Evolutionary conservation across 2,329 filamentous ascomycete species (phyloP), one percentile per base, ranked within the genome.

Genomic region (Penicillium sp.): DNA sequence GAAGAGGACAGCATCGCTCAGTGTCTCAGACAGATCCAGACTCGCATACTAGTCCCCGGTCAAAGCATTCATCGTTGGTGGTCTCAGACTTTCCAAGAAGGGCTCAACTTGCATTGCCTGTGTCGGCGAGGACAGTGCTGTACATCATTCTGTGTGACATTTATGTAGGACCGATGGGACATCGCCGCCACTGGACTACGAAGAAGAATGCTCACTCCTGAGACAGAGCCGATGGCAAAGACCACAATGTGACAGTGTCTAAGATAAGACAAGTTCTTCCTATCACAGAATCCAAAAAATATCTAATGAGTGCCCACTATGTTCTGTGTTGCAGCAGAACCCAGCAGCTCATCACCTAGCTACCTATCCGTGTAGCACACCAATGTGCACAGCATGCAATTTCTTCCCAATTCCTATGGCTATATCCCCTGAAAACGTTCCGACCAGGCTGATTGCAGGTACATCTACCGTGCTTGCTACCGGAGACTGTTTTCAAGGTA

Each of bases 141-240:
- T 53, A 40, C 46, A 40, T 53, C 42, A 22, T 6, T 5, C 21
- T 27, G 36, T 42, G 41, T 50, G 54, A 56, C 46, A 48, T 56
- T 57, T 44, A 29, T 16, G 48, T 52, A 31, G 43, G 41, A 57
- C 43, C 21, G 32, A 55, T 24, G 57, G 58, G 41, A 60, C 58
- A 46, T 44, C 39, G 34, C 2, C 29, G 32, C 27, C 38, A 44
- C 43, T 49, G 36, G 39, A 55, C 11, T 36, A 27, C 10, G 16
- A n/a, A 18, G 21, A 14, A n/a, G 21, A 32, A 10, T 5, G 8
- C 27, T 22, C 22, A 31, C 7, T 31, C 32, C 47, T 36, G 45
- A 45, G 40, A 50, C 24, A 24, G 14, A 34, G n/a, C 18, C 4
- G 48, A 22, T 3, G 11, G 22, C 32, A 36, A 8, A 11, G 6